Base-by-base conservation (phyloP, 108 stramenopile genomes). In the Schizochytrium sp. region DNA sequence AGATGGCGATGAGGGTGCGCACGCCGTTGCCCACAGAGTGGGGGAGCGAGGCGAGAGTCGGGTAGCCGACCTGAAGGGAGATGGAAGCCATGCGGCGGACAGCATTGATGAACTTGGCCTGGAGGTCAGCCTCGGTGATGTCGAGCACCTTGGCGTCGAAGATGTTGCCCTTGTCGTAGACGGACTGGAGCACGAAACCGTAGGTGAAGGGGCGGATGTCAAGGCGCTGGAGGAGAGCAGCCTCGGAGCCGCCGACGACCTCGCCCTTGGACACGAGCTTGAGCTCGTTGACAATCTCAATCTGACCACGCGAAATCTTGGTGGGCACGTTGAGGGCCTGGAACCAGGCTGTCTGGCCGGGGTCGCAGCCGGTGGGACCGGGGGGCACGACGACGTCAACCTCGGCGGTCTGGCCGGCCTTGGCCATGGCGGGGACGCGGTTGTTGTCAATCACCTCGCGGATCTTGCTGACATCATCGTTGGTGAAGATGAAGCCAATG, bases 401-500 rank as follows among this genome's bases (percentile, higher is more conserved):
- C 47, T 98, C 98, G 41, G 99, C 98, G 23, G 97, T 83, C 88
- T 97, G 91, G 88, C 99, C 99, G 53, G 98, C 98, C 90, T 95
- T 95, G 72, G 99, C 99, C 44, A 98, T 97, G 71, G 99, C 99
- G 76, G 99, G 99, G 91, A 87, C 89, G 76, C 57, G 87, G 93
- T 94, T 91, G 53, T 60, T 58, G 90, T 91, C 88, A 63, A 95
- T 90, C 48, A 92, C 60, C 58, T 97, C 92, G 76, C 98, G 97
- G 57, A 99, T 89, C 43, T 94, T 92, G 58, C 94, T 95, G 72
- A 99, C 92, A 72, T 99, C 97, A 44, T 96, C 97, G 93, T 99
- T 99, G 94, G 99, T 99, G 94, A 99, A 99, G 63, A 99, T 97
- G 92, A 99, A 99, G 58, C 99, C 99, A 44, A 99, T 96, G 91